A percentile compares a stretch with the other conserved stretches of the same genome.
These are phyloP conservation scores for Populus tomentosa DNA, from an alignment of 441 rosid species.

Conservation along the genomic window DNA sequence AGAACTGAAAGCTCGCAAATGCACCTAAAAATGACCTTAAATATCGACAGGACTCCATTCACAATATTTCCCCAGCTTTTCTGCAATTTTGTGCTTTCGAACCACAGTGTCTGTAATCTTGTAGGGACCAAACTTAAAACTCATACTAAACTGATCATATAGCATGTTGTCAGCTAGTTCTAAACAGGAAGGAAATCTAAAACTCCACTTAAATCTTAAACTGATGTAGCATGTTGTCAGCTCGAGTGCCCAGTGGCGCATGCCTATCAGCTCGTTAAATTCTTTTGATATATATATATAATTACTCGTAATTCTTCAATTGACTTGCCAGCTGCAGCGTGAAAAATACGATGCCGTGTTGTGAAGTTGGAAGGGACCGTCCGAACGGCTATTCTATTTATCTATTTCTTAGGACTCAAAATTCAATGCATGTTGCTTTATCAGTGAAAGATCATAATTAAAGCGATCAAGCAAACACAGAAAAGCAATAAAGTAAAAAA, in stretches of 20 bases:
- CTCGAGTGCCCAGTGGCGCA: neutral
- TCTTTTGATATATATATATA: neutral
- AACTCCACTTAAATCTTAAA: too few relatives aligned
- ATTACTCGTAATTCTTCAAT: neutral
- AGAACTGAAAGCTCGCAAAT: neutral
- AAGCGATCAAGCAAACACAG: neutral
- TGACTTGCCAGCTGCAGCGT: neutral
- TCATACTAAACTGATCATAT: neutral
- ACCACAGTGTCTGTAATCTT: neutral
- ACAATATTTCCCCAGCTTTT: neutral
- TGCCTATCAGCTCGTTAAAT: neutral
- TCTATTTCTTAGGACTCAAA: neutral
- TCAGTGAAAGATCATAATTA: neutral
- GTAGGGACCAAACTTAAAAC: neutral
- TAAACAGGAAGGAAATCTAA: too few relatives aligned
- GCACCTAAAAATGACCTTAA: neutral
- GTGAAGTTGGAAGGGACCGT: slow-evolving; percentile 1
- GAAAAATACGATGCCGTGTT: neutral
- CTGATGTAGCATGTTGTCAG: too few relatives aligned
- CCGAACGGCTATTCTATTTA: neutral
- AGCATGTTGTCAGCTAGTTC: neutral
- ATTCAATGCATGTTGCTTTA: neutral
- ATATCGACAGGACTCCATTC: neutral
- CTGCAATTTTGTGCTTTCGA: neutral
- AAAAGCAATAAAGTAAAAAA: neutral